Conservation (phyloP, 768 basidiomycete species). For the Agrocybe pediades region DNA sequence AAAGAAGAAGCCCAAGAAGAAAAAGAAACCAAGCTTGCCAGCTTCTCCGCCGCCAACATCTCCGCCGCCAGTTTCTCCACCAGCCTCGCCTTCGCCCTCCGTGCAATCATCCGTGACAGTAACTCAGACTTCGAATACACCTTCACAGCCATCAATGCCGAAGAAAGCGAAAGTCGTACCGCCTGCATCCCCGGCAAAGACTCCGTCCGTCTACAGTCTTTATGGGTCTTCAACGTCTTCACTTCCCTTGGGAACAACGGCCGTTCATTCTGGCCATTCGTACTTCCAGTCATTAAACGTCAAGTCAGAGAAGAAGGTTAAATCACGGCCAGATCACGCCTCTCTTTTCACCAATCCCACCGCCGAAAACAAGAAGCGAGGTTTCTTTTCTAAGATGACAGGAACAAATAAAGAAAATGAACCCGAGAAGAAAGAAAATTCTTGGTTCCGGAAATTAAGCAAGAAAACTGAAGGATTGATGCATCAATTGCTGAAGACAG, state of each 20-base stretch:
- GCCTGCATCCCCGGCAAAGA: constrained; percentile 13
- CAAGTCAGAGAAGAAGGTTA: constrained; percentile 62
- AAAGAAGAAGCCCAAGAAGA: constrained; percentile 78
- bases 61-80: constrained; percentile 23
- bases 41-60: constrained; percentile 20
- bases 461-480: constrained; percentile 62
- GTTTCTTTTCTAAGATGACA: constrained; percentile 55
- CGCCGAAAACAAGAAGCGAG: constrained; percentile 38
- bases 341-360: constrained; percentile 45
- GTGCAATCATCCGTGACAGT: constrained; percentile 15
- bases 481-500: constrained; percentile 64
- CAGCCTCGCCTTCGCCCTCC: constrained; percentile 19
- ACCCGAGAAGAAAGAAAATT: constrained; percentile 39
- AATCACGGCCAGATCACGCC: constrained; percentile 64
- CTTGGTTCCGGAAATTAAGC: constrained; percentile 57
- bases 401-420: constrained; percentile 37
- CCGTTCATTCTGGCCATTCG: constrained; percentile 70
- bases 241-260: constrained; percentile 41
- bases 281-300: constrained; percentile 59
- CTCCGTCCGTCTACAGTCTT: neutral
- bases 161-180: constrained; percentile 20
- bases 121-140: constrained; percentile 6
- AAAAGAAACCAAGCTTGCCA: constrained; percentile 44
- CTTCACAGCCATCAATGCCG: constrained; percentile 21
- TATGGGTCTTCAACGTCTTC: constrained; percentile 31